Evolutionary conservation across 2,329 filamentous ascomycete species (phyloP).

Genomic region (Apiospora arundinis): DNA sequence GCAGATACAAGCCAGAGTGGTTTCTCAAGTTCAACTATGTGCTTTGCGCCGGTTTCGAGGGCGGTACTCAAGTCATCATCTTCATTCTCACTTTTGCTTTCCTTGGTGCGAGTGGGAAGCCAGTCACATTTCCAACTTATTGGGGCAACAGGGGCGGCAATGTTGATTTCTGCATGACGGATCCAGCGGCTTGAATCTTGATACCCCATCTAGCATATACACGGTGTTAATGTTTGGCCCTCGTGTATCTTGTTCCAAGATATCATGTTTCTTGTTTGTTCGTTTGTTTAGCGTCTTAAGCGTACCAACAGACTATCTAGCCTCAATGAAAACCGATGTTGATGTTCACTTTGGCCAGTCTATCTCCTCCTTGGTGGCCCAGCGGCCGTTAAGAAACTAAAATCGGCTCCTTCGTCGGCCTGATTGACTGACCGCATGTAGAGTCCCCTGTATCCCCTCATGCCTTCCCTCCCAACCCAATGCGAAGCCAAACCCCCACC

Average conservation of each 20-base stretch:
- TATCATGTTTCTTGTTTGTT: not conserved
- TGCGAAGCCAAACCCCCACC: slow-evolving; percentile 31
- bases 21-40: slow-evolving; percentile 51
- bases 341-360: not conserved
- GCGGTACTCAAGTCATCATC: slow-evolving; percentile 46
- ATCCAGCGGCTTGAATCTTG: slow-evolving; percentile 20
- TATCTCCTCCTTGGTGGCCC: slow-evolving; percentile 32
- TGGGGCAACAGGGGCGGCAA: slow-evolving; percentile 27
- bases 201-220: not conserved
- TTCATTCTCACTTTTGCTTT: slow-evolving; percentile 51
- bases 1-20: slow-evolving; percentile 36
- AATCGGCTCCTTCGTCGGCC: slow-evolving; percentile 64
- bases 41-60: slow-evolving; percentile 46
- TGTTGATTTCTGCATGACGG: slow-evolving; percentile 26
- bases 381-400: slow-evolving; percentile 63
- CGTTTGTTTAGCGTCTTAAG: not conserved
- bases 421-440: slow-evolving; percentile 67
- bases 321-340: not conserved
- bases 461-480: slow-evolving; percentile 46
- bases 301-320: not conserved
- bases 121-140: slow-evolving; percentile 40
- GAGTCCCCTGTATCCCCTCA: slow-evolving; percentile 63
- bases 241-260: not conserved
- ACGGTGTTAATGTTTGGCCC: not conserved
- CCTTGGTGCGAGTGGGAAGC: slow-evolving; percentile 49